Conservation (phyloP, 1,139 yeast genomes). For the Wickerhamomyces sp. region DNA sequence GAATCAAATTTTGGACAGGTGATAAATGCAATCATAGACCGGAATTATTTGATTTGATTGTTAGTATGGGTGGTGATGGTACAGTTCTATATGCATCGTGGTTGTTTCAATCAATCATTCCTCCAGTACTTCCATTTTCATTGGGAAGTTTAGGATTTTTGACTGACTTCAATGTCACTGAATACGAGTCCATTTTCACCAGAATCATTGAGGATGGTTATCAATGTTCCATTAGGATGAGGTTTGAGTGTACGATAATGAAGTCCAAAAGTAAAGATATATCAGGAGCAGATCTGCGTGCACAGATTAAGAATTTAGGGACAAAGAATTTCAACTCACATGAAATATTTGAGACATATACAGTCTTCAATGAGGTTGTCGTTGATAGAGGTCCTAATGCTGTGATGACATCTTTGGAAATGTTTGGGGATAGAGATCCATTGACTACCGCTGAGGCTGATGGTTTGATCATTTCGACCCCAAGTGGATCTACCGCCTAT, state of each 20-base stretch:
- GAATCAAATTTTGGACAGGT: slow-evolving; percentile 55
- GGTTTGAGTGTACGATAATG: slow-evolving; percentile 75
- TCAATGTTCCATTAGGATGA: slow-evolving; percentile 64
- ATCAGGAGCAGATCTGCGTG: slow-evolving; percentile 15
- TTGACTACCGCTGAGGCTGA: slow-evolving; percentile 86
- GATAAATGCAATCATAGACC: slow-evolving; percentile 44
- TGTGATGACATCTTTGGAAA: slow-evolving; percentile 69
- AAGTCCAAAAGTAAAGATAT: slow-evolving; percentile 24
- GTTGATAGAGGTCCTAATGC: slow-evolving; percentile 85
- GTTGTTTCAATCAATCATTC: slow-evolving; percentile 62
- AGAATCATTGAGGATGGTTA: slow-evolving; percentile 57
- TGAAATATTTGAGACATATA: slow-evolving; percentile 32
- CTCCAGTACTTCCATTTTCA: slow-evolving; percentile 80
- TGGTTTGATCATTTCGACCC: slow-evolving; percentile 79
- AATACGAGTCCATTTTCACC: slow-evolving; percentile 46
- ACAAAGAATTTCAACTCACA: slow-evolving; percentile 25
- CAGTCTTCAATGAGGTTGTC: slow-evolving; percentile 81
- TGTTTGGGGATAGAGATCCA: slow-evolving; percentile 69
- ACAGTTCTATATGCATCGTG: slow-evolving; percentile 70
- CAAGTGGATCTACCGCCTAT: slow-evolving; percentile 91
- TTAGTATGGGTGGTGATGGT: slow-evolving; percentile 84
- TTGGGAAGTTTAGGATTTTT: slow-evolving; percentile 82
- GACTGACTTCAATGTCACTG: slow-evolving; percentile 68
- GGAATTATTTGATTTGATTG: slow-evolving; percentile 50
- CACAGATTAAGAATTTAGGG: slow-evolving; percentile 13